Percentiles rank a stretch among this genome's conserved stretches.
These are phyloP conservation scores for Paramecium primaurelia DNA, from an alignment of 73 alveolate genomes.

Conservation along the genomic window DNA sequence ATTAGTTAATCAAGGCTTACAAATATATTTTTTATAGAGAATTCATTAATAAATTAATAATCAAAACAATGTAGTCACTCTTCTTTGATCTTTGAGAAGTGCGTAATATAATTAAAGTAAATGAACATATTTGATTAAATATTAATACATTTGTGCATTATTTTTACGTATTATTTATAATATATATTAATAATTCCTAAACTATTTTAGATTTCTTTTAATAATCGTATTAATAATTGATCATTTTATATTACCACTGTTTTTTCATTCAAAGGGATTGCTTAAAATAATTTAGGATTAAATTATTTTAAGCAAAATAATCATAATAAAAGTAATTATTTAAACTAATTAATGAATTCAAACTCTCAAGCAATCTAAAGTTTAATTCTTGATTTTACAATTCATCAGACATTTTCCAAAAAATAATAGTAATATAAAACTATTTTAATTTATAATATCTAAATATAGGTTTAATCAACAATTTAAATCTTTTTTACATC, in stretches of 20 bases:
- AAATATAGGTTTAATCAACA: too few species aligned
- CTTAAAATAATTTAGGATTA: too few species aligned
- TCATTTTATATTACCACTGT: neutral
- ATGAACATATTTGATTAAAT: neutral
- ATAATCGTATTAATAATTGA: neutral
- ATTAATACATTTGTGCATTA: neutral
- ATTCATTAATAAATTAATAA: neutral
- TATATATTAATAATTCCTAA: neutral
- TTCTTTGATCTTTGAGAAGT: neutral
- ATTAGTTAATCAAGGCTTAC: neutral
- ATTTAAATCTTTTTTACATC: too few species aligned
- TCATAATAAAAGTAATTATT: too few species aligned
- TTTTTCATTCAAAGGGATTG: neutral
- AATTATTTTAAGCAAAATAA: too few species aligned
- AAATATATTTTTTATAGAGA: conserved; percentile 6
- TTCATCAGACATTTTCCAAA: neutral
- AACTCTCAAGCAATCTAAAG: too few species aligned
- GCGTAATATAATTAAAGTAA: neutral
- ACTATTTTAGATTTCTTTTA: neutral
- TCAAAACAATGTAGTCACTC: neutral
- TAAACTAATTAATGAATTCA: too few species aligned
- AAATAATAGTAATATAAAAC: too few species aligned
- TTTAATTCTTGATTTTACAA: too few species aligned
- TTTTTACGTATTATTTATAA: neutral
- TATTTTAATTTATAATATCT: too few species aligned